Evolutionary conservation across 108 stramenopile genomes (phyloP).

Genomic region (Nannochloropsis granulata): DNA sequence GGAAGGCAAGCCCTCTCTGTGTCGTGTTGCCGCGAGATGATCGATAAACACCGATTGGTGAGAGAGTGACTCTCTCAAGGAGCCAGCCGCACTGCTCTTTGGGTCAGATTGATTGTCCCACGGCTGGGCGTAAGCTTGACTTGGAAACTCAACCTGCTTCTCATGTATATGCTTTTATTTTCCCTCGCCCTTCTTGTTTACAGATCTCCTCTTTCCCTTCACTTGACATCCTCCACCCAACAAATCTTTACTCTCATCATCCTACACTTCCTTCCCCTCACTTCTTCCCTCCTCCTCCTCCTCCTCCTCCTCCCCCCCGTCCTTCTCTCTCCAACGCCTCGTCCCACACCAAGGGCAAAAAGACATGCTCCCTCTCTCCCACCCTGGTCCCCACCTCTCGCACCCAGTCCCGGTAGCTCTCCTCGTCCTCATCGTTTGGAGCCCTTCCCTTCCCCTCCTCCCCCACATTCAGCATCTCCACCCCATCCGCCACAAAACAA

Average conservation of each 20-base stretch:
- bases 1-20: no score
- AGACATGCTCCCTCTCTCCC: not conserved
- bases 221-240: no score
- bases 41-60: no score
- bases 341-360: conserved; percentile 7
- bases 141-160: no score
- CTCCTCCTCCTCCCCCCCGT: not conserved
- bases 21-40: no score
- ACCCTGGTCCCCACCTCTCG: not conserved
- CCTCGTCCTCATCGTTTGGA: conserved; percentile 13
- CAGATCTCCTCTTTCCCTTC: no score
- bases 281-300: not conserved
- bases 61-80: no score
- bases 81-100: no score
- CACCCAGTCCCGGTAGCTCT: conserved; percentile 18
- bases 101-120: no score
- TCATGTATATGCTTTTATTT: no score
- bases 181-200: no score
- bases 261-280: not conserved
- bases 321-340: not conserved
- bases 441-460: conserved; percentile 8
- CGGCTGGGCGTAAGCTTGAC: no score
- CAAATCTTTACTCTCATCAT: not conserved
- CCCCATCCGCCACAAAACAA: conserved; percentile 24
- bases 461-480: conserved; percentile 1